These are phyloP conservation scores for Rhododendron griersonianum DNA, from an alignment of 148 eudicot species.

Conservation along the genomic window DNA sequence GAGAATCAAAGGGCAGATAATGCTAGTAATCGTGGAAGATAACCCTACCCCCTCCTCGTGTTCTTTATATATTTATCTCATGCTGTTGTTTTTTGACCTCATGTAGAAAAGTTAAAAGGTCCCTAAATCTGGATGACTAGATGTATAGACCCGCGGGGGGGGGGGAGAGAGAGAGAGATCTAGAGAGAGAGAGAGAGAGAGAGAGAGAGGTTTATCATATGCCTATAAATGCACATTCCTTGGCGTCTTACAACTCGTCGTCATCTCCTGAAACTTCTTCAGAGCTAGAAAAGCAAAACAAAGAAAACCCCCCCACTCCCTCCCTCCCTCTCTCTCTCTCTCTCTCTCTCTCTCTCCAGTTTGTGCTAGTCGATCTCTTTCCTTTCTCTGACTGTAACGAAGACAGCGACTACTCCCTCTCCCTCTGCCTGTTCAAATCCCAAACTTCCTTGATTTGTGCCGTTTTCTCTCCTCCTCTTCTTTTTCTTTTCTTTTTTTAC, in stretches of 20 bases:
- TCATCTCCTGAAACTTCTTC: slow-evolving; percentile 15
- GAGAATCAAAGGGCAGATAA: too few species aligned
- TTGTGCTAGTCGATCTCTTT: not conserved
- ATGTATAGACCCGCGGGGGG: too few species aligned
- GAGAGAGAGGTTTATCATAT: not conserved
- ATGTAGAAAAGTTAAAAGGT: not conserved
- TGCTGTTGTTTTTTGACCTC: not conserved
- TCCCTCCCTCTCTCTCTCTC: slow-evolving; percentile 1
- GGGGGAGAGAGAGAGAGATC: not conserved
- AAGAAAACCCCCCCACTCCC: not conserved
- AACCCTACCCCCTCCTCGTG: not conserved
- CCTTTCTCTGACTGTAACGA: slow-evolving; percentile 25
- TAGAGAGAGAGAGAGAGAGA: not conserved
- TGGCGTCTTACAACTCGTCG: slow-evolving; percentile 2
- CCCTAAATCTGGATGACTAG: not conserved
- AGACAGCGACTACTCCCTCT: slow-evolving; percentile 23
- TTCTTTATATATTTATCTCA: not conserved
- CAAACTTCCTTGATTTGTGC: slow-evolving; percentile 14
- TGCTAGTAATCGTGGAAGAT: not conserved
- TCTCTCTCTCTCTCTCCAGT: slow-evolving; percentile 1
- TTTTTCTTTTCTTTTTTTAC: not conserved
- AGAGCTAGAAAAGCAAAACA: not conserved
- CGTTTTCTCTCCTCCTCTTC: not conserved
- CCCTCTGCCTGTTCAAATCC: slow-evolving; percentile 7
- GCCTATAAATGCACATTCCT: slow-evolving; percentile 13